phyloP scores from a whole-genome alignment of 139 green algal species.

The Chlorella sp. region DNA sequence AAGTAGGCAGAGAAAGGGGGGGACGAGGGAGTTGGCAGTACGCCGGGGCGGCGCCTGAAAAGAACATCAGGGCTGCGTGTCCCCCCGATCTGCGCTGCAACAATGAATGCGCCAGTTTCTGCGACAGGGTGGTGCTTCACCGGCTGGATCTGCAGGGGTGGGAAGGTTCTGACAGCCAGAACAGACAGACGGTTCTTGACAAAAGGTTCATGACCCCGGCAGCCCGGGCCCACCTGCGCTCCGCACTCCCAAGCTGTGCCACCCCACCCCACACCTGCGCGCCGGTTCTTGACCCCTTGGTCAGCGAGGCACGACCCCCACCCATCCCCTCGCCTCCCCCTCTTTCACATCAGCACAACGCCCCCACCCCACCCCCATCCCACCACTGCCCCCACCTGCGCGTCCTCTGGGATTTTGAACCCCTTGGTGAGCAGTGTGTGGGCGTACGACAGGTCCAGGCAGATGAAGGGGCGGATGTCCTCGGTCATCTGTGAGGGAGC shows the following conservation, averaged over 20 bases:
- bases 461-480: constrained; percentile 85
- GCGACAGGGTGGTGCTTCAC: too few species aligned
- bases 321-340: neutral
- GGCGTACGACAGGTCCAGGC: constrained; percentile 92
- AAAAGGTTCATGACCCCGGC: neutral
- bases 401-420: constrained; percentile 70
- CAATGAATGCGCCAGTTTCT: too few species aligned
- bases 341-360: neutral
- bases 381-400: constrained; percentile 51
- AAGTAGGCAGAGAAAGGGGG: too few species aligned
- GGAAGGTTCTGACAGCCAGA: neutral
- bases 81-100: too few species aligned
- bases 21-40: too few species aligned
- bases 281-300: too few species aligned
- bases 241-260: neutral
- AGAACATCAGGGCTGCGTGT: too few species aligned
- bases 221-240: too few species aligned
- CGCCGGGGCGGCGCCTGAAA: too few species aligned
- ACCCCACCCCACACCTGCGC: neutral
- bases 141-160: neutral
- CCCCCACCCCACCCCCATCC: neutral
- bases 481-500: constrained; percentile 31
- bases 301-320: too few species aligned
- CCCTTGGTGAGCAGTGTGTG: constrained; percentile 88
- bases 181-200: neutral